Conservation (phyloP, 306 rosid species). For the Crataegus laevigata region DNA sequence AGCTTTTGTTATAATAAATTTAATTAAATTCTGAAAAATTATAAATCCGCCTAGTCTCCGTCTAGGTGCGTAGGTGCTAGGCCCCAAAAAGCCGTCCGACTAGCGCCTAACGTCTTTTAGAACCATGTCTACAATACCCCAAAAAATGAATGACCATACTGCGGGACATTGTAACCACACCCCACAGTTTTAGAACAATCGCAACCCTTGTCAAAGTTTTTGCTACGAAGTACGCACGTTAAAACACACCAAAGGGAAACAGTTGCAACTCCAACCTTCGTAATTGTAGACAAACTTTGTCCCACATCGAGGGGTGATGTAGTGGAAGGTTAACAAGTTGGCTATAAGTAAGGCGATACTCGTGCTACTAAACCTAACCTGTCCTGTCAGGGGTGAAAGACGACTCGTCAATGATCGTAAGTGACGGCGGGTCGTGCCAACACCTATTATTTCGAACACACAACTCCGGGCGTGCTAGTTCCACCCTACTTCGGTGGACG, state of each 20-base stretch:
- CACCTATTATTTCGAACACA: slow-evolving; percentile 47
- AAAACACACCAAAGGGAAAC: background rate
- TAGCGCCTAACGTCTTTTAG: too few species aligned
- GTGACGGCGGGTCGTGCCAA: slow-evolving; percentile 81
- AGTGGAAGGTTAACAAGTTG: background rate
- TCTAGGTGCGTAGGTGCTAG: too few species aligned
- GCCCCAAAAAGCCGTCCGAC: accelerated
- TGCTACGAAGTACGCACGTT: background rate
- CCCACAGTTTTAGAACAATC: background rate
- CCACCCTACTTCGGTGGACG: slow-evolving; percentile 52
- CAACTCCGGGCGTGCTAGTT: slow-evolving; percentile 16
- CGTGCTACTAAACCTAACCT: accelerated
- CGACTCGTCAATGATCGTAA: slow-evolving; percentile 59
- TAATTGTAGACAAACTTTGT: background rate
- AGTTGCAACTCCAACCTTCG: background rate
- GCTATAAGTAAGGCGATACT: background rate
- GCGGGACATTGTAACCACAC: too few species aligned
- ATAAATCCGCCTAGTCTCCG: too few species aligned
- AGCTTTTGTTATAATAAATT: too few species aligned
- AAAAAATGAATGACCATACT: too few species aligned
- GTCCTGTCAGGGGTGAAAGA: slow-evolving; percentile 81
- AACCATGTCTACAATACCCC: too few species aligned
- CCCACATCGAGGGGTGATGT: background rate
- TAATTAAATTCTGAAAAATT: too few species aligned
- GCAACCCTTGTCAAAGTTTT: background rate